Percentiles rank a stretch among this genome's conserved stretches.
These are phyloP conservation scores for Durio zibethinus DNA, from an alignment of 345 rosid species.

Conservation along the genomic window DNA sequence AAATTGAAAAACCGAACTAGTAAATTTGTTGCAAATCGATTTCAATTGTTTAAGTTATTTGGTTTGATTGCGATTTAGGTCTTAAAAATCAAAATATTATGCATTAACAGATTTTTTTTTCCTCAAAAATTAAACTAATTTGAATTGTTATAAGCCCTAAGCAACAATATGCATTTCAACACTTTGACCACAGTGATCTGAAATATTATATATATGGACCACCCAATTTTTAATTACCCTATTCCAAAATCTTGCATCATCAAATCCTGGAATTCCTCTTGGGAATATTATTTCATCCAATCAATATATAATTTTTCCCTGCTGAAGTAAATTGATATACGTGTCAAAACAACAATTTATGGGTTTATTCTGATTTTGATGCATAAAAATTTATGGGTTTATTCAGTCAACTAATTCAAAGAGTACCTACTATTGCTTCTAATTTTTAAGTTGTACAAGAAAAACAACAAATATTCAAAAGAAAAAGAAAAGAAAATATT, in stretches of 20 bases:
- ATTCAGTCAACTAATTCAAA: neutral
- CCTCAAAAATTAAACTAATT: too few relatives aligned
- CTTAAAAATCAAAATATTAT: too few relatives aligned
- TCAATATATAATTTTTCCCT: neutral
- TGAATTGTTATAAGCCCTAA: too few relatives aligned
- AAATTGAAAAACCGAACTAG: too few relatives aligned
- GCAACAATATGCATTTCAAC: neutral
- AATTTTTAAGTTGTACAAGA: neutral
- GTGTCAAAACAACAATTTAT: neutral
- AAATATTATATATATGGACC: neutral
- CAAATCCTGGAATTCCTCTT: neutral
- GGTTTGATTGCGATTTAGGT: too few relatives aligned
- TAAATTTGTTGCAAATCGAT: too few relatives aligned
- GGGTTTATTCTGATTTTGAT: neutral
- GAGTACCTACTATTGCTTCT: constrained; percentile 18
- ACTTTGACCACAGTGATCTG: neutral
- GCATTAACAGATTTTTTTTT: too few relatives aligned
- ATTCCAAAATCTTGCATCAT: neutral
- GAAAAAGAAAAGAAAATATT: neutral
- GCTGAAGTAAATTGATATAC: neutral
- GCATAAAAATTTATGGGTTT: neutral
- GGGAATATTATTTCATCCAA: neutral
- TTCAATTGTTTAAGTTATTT: too few relatives aligned
- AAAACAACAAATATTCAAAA: neutral
- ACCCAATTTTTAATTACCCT: neutral